Evolutionary conservation across 306 rosid species (phyloP).

Genomic region (Rosa lucieae): DNA sequence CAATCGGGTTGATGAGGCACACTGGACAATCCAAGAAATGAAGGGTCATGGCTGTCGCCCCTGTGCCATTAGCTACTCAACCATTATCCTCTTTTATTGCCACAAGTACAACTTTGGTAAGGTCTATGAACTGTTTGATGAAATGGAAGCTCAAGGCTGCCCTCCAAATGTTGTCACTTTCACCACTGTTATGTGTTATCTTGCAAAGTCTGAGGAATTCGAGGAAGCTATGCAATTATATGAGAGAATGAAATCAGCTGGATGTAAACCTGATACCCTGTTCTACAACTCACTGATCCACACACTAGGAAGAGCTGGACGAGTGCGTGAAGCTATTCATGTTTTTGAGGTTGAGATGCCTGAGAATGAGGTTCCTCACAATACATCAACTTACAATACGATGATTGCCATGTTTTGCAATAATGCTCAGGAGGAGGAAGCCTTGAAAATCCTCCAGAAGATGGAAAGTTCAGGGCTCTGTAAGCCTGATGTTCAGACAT

Average conservation of each 20-base stretch:
- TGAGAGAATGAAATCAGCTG: conserved; percentile 57
- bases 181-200: conserved; percentile 61
- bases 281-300: conserved; percentile 74
- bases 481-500: conserved; percentile 82
- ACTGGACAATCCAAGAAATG: conserved; percentile 93
- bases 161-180: conserved; percentile 65
- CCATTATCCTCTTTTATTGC: conserved; percentile 63
- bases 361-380: conserved; percentile 42
- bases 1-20: conserved; percentile 73
- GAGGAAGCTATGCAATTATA: conserved; percentile 64
- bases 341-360: conserved; percentile 69
- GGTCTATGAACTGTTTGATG: conserved; percentile 75
- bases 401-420: conserved; percentile 77
- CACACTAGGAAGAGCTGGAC: conserved; percentile 67
- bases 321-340: conserved; percentile 44
- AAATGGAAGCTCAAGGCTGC: conserved; percentile 73
- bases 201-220: conserved; percentile 56
- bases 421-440: conserved; percentile 49
- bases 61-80: conserved; percentile 77
- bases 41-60: conserved; percentile 73
- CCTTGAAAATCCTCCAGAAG: conserved; percentile 46
- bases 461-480: conserved; percentile 64
- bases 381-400: conserved; percentile 75
- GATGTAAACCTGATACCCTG: conserved; percentile 62
- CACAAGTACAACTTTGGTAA: conserved; percentile 42